Base-by-base conservation (phyloP, 1,284 basidiomycete genomes). In the Tranzscheliella williamsii region DNA sequence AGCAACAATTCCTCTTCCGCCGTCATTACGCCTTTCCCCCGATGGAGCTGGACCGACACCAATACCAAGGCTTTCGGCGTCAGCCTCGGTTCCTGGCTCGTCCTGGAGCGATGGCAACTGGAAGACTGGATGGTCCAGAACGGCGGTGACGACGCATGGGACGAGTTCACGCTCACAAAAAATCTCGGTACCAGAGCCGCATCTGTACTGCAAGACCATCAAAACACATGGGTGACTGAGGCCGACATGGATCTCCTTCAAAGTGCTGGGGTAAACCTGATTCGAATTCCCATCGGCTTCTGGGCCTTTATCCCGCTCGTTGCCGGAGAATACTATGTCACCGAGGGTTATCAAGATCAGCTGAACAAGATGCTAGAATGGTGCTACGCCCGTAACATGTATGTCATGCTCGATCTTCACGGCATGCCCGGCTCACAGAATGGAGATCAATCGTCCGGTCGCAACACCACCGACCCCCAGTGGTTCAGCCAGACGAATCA, bases 341-440 rank as follows among this genome's bases (percentile, higher is more conserved):
- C 61, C 35, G 41, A 65, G 8, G 53, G 53, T 11, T 70, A 73
- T 40, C 44, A 55, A 6, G 58, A 68, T 35, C 69, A 70, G 42
- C 52, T 76, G 32, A 42, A 62, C 35, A 58, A 63, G 54, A 53
- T 70, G 51, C 56, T 72, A 38, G 42, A 53, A 37, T 77, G 72
- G 75, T 58, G 69, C 65, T 74, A 79, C 57, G 51, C 55, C 17
- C 73, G 79, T 31, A 64, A 67, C 38, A 79, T 80, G 70, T 79
- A 80, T 49, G 76, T 78, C 27, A 56, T 80, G 49, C 67, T 81
- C 37, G 80, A 81, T 47, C 55, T 80, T 27, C 80, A 81, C 64
- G 79, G 78, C 24, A 67, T 81, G 46, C 80, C 80, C 11, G 80
- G 80, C 31, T 75, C 73, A n/a, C 80, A 81, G 58, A 73, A 73